phyloP scores from a whole-genome alignment of 352 stramenopile species.

The Phytophthora meadii region DNA sequence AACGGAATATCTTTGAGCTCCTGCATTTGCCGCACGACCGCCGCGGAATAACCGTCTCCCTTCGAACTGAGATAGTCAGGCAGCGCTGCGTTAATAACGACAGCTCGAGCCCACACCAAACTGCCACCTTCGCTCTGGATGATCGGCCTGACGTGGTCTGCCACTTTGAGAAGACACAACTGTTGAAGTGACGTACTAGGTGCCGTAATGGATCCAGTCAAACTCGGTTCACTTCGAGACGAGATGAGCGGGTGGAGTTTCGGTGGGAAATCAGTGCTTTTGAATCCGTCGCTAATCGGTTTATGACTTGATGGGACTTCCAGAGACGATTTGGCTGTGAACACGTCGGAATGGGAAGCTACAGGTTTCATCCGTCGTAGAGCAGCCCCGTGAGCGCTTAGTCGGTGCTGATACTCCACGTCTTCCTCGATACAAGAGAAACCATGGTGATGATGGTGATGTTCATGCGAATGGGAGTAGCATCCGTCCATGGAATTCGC shows the following conservation, averaged over 20 bases:
- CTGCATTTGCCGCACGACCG: slow-evolving; percentile 51
- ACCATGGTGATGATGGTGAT: slow-evolving; percentile 37
- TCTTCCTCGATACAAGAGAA: slow-evolving; percentile 20
- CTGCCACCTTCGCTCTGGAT: slow-evolving; percentile 59
- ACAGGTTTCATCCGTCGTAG: slow-evolving; percentile 35
- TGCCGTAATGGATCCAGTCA: slow-evolving; percentile 29
- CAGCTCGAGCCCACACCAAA: slow-evolving; percentile 71
- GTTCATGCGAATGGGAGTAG: slow-evolving; percentile 29
- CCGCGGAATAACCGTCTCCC: slow-evolving; percentile 28
- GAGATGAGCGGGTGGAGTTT: slow-evolving; percentile 23
- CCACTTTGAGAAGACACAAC: slow-evolving; percentile 61
- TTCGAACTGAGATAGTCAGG: slow-evolving; percentile 11
- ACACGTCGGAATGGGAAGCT: slow-evolving; percentile 37
- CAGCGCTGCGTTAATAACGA: slow-evolving; percentile 51
- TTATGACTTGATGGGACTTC: background rate
- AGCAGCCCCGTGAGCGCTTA: slow-evolving; percentile 22
- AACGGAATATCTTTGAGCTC: slow-evolving; percentile 53
- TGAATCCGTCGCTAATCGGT: background rate
- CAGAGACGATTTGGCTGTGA: slow-evolving; percentile 34
- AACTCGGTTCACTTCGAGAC: slow-evolving; percentile 47
- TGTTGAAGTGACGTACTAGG: slow-evolving; percentile 46
- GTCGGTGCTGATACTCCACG: slow-evolving; percentile 34
- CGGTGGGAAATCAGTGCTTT: background rate
- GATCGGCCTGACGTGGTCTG: slow-evolving; percentile 50
- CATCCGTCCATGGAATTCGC: slow-evolving; percentile 11